Evolutionary conservation across 306 rosid genomes (phyloP).

Genomic region (Arachis hypogaea): DNA sequence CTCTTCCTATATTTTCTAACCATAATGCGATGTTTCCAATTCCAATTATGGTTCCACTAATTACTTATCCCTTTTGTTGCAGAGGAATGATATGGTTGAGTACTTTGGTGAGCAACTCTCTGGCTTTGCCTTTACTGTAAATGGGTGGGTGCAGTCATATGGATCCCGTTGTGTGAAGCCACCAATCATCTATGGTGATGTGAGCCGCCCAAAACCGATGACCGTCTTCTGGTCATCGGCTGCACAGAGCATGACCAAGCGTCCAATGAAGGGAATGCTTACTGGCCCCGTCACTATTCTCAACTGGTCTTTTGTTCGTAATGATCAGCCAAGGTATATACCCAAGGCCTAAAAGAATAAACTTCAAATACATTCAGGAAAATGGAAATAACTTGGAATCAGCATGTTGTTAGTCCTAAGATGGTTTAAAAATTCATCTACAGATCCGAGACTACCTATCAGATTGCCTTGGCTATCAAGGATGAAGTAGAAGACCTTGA

Average conservation of each 20-base stretch:
- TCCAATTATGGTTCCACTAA: constrained; percentile 29
- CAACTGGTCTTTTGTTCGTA: constrained; percentile 88
- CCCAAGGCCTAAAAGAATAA: not conserved
- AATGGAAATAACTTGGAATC: not conserved
- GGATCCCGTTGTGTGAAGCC: constrained; percentile 98
- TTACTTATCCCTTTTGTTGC: constrained; percentile 41
- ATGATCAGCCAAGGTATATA: constrained; percentile 78
- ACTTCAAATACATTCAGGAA: not conserved
- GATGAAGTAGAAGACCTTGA: constrained; percentile 92
- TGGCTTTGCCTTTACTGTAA: constrained; percentile 80
- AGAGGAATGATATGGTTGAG: constrained; percentile 95
- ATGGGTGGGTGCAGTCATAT: constrained; percentile 93
- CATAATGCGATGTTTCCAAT: constrained; percentile 2
- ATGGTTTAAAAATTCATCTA: not conserved
- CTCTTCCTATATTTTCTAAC: not conserved
- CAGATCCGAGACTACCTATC: constrained; percentile 81
- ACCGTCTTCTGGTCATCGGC: constrained; percentile 87
- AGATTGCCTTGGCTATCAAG: constrained; percentile 92
- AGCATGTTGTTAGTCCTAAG: constrained; percentile 14
- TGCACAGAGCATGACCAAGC: constrained; percentile 81
- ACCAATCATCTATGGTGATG: constrained; percentile 90
- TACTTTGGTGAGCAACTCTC: constrained; percentile 91
- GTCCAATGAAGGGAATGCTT: constrained; percentile 98
- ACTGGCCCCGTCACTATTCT: constrained; percentile 95
- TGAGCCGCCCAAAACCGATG: constrained; percentile 90